Base-by-base conservation (phyloP, 257 asterid genomes). In the Solanum peruvianum region DNA sequence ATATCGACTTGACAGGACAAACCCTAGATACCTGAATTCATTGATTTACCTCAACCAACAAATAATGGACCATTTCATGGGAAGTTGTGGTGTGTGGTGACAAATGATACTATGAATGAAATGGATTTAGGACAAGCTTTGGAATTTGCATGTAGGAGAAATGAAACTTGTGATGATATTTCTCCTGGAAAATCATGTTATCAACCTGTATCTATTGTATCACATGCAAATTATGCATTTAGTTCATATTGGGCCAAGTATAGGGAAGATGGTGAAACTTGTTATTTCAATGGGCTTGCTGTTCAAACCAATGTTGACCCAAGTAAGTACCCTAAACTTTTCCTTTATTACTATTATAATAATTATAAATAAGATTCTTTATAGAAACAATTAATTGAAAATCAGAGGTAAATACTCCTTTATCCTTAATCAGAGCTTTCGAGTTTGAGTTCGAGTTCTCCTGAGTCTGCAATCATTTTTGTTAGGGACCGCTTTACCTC, bases 161-260 rank as follows among this genome's bases (percentile, higher is more conserved):
- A 91, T 23, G 93, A 89, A 8, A 93, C 90, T 13, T 96, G 99
- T 45, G 93, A 89, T n/a, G 95, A 87, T 41, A 92, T 95, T 14
- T 89, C 93, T 11, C 98, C 98, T 1, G 96, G 93, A 18, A 89
- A 85, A 37, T 85, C 58, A 25, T 96, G 99, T 84, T 95, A 96
- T 76, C 89, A 89, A 87, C 98, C 98, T 8, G 90, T 94, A 9
- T 92, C 97, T 0, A 37, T 88, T 5, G 42, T 49, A 3, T 85
- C 92, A 2, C 98, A 96, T 85, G 99, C 98, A 13, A 96, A 89
- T 91, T 96, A 93, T 67, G 99, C 98, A 45, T 96, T 95, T 86
- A 96, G 95, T 84, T 92, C 99, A 1, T 96, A 93, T 39, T 96
- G 98, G 98, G 88, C 91, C 1, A 90, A 90, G 94, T 92, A 60